phyloP scores from a whole-genome alignment of 768 basidiomycete genomes.

The Leccinum subgranulosum region DNA sequence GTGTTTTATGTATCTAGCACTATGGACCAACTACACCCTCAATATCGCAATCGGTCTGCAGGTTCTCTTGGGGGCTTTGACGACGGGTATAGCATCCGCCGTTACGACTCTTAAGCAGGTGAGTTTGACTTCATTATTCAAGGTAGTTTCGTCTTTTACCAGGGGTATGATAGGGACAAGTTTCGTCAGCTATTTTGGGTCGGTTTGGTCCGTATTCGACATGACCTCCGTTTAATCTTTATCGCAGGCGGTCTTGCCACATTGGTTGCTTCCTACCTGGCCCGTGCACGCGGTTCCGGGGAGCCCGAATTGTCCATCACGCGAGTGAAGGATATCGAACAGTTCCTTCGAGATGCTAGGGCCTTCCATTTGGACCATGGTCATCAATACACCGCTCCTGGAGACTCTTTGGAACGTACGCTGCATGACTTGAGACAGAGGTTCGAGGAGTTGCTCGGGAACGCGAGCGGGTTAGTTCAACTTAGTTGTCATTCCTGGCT shows the following conservation, averaged over 20 bases:
- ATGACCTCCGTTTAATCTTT: not conserved
- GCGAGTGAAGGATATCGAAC: conserved; percentile 58
- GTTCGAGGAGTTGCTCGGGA: conserved; percentile 31
- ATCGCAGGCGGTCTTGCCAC: conserved; percentile 60
- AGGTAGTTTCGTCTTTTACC: not conserved
- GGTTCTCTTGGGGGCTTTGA: conserved; percentile 62
- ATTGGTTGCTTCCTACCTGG: conserved; percentile 68
- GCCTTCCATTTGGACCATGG: conserved; percentile 61
- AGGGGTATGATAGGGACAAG: conserved; percentile 16
- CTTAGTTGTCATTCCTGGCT: not conserved
- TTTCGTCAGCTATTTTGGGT: conserved; percentile 42
- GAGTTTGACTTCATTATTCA: conserved; percentile 8
- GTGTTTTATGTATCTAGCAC: conserved; percentile 22
- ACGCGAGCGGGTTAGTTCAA: conserved; percentile 19
- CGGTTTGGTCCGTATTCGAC: conserved; percentile 2
- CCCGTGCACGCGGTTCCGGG: conserved; percentile 62
- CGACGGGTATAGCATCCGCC: conserved; percentile 58
- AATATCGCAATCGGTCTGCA: conserved; percentile 59
- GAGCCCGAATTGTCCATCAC: conserved; percentile 65
- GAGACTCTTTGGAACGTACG: conserved; percentile 7
- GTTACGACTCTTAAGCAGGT: conserved; percentile 41
- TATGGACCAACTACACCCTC: conserved; percentile 31
- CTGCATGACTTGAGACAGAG: conserved; percentile 16
- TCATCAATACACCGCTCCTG: conserved; percentile 23
- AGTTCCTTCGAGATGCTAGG: conserved; percentile 60